phyloP scores from a whole-genome alignment of 257 asterid genomes.

The Nicotiana knightiana region DNA sequence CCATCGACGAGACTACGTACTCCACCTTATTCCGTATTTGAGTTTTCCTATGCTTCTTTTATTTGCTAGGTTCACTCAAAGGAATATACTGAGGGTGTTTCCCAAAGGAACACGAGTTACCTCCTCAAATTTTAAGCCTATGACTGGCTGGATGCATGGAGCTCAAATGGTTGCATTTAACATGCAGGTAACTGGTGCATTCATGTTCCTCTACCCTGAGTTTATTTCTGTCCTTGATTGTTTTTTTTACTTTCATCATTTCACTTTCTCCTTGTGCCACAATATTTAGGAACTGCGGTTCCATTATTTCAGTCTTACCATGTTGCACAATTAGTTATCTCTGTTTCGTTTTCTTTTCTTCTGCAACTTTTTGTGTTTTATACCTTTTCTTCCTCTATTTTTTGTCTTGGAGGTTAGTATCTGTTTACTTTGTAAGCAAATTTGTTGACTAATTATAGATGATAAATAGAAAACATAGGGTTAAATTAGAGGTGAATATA shows the following conservation, averaged over 20 bases:
- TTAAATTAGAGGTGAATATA: neutral
- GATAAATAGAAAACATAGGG: neutral
- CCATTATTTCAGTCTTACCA: neutral
- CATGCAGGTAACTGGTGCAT: slow-evolving; percentile 63
- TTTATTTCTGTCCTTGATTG: neutral
- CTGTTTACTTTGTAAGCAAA: neutral
- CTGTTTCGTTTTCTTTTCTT: neutral
- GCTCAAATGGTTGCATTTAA: slow-evolving; percentile 98
- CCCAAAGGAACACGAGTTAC: slow-evolving; percentile 90
- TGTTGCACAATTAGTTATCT: neutral
- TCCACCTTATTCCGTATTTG: neutral
- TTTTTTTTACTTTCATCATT: neutral
- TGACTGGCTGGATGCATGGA: slow-evolving; percentile 89
- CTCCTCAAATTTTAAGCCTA: slow-evolving; percentile 75
- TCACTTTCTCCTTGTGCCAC: neutral
- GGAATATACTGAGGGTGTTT: slow-evolving; percentile 64
- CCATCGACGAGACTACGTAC: neutral
- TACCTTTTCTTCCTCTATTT: neutral
- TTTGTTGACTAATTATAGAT: neutral
- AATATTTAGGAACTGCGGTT: neutral
- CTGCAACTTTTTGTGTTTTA: neutral
- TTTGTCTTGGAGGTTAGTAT: neutral
- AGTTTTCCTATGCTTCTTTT: neutral
- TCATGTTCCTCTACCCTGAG: neutral
- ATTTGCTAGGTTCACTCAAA: slow-evolving; percentile 65